phyloP scores from a whole-genome alignment of 345 rosid species.

The Heritiera fomes region DNA sequence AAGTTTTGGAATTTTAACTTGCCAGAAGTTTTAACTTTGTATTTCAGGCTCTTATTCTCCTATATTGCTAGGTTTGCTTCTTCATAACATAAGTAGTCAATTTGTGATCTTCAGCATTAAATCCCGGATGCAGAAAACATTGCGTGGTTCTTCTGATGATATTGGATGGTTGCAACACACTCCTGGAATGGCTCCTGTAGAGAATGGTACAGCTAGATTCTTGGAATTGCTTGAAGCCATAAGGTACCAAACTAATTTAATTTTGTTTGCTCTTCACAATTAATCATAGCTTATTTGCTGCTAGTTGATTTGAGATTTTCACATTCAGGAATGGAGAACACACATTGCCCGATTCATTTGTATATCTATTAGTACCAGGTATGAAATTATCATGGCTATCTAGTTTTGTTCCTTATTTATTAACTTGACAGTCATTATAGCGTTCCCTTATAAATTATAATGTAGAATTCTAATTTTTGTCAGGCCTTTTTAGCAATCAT shows the following conservation, averaged over 20 bases:
- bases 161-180: conserved; percentile 69
- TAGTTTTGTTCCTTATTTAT: background rate
- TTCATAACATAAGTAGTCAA: background rate
- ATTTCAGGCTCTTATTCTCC: background rate
- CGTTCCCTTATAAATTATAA: background rate
- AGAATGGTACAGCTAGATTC: conserved; percentile 61
- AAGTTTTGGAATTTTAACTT: background rate
- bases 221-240: conserved; percentile 53
- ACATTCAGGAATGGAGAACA: conserved; percentile 63
- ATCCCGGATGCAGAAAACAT: conserved; percentile 52
- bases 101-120: conserved; percentile 42
- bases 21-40: background rate
- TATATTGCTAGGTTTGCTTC: conserved; percentile 9
- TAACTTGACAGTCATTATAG: background rate
- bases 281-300: background rate
- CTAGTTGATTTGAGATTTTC: background rate
- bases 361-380: conserved; percentile 76
- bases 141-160: conserved; percentile 66
- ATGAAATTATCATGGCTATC: conserved; percentile 8
- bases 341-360: conserved; percentile 51
- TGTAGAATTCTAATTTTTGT: conserved; percentile 10
- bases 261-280: background rate
- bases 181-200: conserved; percentile 61
- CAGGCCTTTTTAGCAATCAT: conserved; percentile 78
- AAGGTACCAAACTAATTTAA: conserved; percentile 35